phyloP scores from a whole-genome alignment of 345 rosid genomes.

The Euphorbia peplus region DNA sequence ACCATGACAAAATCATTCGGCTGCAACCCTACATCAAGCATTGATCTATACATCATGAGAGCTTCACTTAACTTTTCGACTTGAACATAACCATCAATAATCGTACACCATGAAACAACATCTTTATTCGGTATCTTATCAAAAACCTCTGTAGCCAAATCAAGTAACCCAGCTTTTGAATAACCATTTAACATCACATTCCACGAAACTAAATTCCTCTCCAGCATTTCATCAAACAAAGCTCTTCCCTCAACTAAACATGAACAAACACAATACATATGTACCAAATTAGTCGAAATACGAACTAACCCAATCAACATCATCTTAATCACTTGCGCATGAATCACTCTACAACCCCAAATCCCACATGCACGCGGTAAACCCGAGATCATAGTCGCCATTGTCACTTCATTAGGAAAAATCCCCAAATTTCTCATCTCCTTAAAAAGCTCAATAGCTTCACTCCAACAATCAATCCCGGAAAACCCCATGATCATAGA shows the following conservation, averaged over 20 bases:
- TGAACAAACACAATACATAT: constrained; percentile 55
- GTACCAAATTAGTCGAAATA: constrained; percentile 66
- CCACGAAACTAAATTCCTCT: constrained; percentile 66
- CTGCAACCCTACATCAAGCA: constrained; percentile 44
- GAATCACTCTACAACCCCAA: constrained; percentile 56
- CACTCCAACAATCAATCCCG: constrained; percentile 41
- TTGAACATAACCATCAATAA: constrained; percentile 58
- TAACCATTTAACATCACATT: constrained; percentile 88
- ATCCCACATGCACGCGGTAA: constrained; percentile 50
- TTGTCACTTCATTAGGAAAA: constrained; percentile 52
- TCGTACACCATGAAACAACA: constrained; percentile 75
- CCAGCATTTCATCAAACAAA: constrained; percentile 65
- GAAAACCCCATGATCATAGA: constrained; percentile 67
- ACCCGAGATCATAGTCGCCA: constrained; percentile 56
- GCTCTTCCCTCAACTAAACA: constrained; percentile 52
- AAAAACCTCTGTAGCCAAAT: constrained; percentile 54
- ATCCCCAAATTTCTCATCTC: constrained; percentile 55
- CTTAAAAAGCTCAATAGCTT: constrained; percentile 49
- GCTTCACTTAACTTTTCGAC: constrained; percentile 54
- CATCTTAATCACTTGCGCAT: constrained; percentile 53
- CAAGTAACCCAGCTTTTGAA: constrained; percentile 61
- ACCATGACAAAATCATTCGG: constrained; percentile 70
- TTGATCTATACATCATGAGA: constrained; percentile 43
- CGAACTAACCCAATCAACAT: constrained; percentile 41
- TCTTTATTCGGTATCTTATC: constrained; percentile 55